Evolutionary conservation across 768 basidiomycete species (phyloP).

Genomic region (Ramaria rubella): DNA sequence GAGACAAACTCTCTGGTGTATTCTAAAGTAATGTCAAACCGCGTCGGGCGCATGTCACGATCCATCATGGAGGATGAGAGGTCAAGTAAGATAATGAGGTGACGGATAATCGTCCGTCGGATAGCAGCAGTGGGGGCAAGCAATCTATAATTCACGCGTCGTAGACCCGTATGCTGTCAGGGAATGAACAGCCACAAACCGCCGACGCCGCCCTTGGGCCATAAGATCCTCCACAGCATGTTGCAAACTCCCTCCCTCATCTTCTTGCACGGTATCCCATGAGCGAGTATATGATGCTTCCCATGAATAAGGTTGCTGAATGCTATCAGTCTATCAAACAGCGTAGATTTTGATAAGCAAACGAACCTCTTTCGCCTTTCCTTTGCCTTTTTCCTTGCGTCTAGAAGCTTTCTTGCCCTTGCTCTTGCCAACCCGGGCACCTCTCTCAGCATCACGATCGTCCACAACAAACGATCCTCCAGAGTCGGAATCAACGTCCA

Average conservation of each 20-base stretch:
- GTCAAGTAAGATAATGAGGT: slow-evolving; percentile 88
- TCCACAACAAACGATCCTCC: slow-evolving; percentile 60
- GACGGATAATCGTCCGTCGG: slow-evolving; percentile 92
- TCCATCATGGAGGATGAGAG: slow-evolving; percentile 90
- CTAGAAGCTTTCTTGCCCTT: slow-evolving; percentile 49
- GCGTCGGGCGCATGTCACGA: slow-evolving; percentile 90
- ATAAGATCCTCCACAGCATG: slow-evolving; percentile 85
- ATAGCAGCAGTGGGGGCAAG: slow-evolving; percentile 81
- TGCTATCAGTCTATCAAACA: background rate
- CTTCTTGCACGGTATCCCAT: slow-evolving; percentile 97
- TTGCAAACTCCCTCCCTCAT: slow-evolving; percentile 87
- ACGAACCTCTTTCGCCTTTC: slow-evolving; percentile 47
- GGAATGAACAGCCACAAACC: slow-evolving; percentile 41
- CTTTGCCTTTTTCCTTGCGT: slow-evolving; percentile 50
- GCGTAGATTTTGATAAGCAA: slow-evolving; percentile 4
- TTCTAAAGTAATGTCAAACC: slow-evolving; percentile 86
- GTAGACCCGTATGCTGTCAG: background rate
- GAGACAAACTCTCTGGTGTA: slow-evolving; percentile 86
- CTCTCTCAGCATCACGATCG: slow-evolving; percentile 26
- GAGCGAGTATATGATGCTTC: slow-evolving; percentile 90
- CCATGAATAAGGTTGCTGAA: slow-evolving; percentile 86
- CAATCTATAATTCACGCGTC: slow-evolving; percentile 40
- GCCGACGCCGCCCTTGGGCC: slow-evolving; percentile 75
- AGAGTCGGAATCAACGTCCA: slow-evolving; percentile 58
- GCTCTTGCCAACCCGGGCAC: slow-evolving; percentile 33